A percentile compares a stretch with the other conserved stretches of the same genome.
Conservation (phyloP, 768 basidiomycete species). For the Mycena filopes region DNA sequence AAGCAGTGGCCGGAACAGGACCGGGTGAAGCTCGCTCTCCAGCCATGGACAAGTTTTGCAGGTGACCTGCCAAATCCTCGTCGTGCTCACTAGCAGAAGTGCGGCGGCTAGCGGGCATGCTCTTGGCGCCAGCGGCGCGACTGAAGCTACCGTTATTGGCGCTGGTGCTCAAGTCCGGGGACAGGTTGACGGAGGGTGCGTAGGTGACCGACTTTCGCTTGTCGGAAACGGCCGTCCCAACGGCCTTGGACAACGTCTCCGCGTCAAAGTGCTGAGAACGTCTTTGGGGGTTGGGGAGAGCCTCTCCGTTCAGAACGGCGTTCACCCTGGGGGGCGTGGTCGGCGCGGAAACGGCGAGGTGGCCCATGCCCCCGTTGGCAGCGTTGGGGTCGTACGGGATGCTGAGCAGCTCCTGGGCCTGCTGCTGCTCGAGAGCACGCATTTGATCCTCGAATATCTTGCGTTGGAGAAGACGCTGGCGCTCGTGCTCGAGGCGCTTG, state of each 20-base stretch:
- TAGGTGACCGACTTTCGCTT: slow-evolving; percentile 91
- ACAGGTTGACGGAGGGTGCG: slow-evolving; percentile 79
- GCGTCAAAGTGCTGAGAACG: slow-evolving; percentile 66
- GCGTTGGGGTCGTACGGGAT: slow-evolving; percentile 73
- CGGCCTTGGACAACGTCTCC: slow-evolving; percentile 74
- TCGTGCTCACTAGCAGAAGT: slow-evolving; percentile 90
- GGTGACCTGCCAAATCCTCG: slow-evolving; percentile 80
- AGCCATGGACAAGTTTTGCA: slow-evolving; percentile 76
- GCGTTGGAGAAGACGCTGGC: slow-evolving; percentile 86
- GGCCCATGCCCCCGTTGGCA: slow-evolving; percentile 65
- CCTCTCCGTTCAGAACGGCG: slow-evolving; percentile 71
- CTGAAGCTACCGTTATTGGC: slow-evolving; percentile 64
- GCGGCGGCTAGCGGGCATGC: slow-evolving; percentile 92
- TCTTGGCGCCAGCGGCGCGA: slow-evolving; percentile 83
- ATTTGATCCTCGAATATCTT: slow-evolving; percentile 97
- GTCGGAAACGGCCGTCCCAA: slow-evolving; percentile 71
- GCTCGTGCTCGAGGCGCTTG: slow-evolving; percentile 92
- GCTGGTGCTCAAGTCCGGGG: slow-evolving; percentile 68
- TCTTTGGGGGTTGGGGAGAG: slow-evolving; percentile 52
- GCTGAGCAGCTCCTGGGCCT: slow-evolving; percentile 84
- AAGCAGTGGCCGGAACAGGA: slow-evolving; percentile 61
- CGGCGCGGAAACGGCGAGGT: slow-evolving; percentile 88
- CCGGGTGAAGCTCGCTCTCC: slow-evolving; percentile 74
- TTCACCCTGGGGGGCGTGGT: slow-evolving; percentile 89
- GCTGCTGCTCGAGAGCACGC: slow-evolving; percentile 91